Evolutionary conservation across 2,329 filamentous ascomycete species (phyloP), one percentile per base, ranked within the genome.

Genomic region (Ceratocystis variospora): DNA sequence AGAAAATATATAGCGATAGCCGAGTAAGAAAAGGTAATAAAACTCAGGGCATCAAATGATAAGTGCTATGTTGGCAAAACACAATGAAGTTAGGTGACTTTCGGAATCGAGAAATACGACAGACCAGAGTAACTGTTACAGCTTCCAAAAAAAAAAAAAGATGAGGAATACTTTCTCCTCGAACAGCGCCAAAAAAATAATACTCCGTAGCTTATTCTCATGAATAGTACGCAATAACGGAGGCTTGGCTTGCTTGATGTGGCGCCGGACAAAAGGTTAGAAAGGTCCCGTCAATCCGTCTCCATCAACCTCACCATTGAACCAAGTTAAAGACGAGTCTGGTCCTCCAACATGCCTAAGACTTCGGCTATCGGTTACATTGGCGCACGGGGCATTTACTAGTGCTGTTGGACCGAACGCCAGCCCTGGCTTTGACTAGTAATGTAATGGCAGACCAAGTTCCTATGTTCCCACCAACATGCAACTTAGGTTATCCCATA

Each of bases 291-390:
- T 33, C 22, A 59, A 17, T 33, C 53, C 28, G 53, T 59, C 25
- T 25, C 53, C 7, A 37, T 33, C 53, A 33, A 25, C 25, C 17
- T 17, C 12, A 2, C 53, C 10, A 53, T 53, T 31, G 25, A 59
- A 2, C 28, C 17, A 33, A 17, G 15, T 25, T 37, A 59, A 59
- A n/a, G 17, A 12, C 15, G 15, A 33, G 4, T 59, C 17, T 33
- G 28, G 53, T 8, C 53, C 53, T 57, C 53, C 22, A 28, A 17
- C 3, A 57, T 28, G 53, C 31, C 31, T 8, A 59, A 33, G 53
- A n/a, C 53, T 33, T 59, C 53, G 53, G 53, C 53, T 59, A 59
- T 59, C 53, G 53, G 53, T 33, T 22, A 17, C 53, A 31, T 31
- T 59, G 28, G 33, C 22, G 53, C 53, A 59, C 53, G 28, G 53